Evolutionary conservation across 495 filamentous ascomycete genomes (phyloP).

Genomic region (Parmelia sp.): DNA sequence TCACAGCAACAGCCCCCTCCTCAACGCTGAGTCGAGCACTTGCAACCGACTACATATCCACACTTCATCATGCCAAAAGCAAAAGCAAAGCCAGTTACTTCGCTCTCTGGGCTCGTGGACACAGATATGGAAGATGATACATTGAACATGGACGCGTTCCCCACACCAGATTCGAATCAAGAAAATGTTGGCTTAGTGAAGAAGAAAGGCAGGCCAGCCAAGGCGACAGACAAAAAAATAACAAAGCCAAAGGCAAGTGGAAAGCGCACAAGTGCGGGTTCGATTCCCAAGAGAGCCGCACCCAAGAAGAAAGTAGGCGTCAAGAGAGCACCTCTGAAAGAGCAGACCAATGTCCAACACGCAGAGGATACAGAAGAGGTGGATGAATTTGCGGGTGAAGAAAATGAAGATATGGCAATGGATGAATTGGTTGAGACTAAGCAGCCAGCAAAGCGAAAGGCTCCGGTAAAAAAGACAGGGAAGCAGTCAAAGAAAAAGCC

Average conservation of each 20-base stretch:
- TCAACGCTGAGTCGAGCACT: neutral
- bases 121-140: constrained; percentile 62
- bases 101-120: constrained; percentile 56
- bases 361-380: constrained; percentile 50
- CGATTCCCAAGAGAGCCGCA: constrained; percentile 31
- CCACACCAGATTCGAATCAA: constrained; percentile 34
- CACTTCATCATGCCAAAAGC: constrained; percentile 46
- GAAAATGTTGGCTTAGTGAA: constrained; percentile 34
- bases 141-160: constrained; percentile 32
- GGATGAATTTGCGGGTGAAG: constrained; percentile 35
- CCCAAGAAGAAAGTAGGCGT: constrained; percentile 30
- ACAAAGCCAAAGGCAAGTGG: constrained; percentile 31
- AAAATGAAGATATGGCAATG: constrained; percentile 25
- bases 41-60: neutral
- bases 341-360: constrained; percentile 42
- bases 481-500: constrained; percentile 19
- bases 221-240: constrained; percentile 33
- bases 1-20: neutral
- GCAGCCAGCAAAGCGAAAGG: constrained; percentile 31
- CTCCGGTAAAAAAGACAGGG: constrained; percentile 17
- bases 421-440: constrained; percentile 31
- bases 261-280: constrained; percentile 40
- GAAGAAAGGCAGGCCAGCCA: constrained; percentile 36
- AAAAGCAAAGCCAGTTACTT: constrained; percentile 45
- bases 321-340: constrained; percentile 43